Base-by-base conservation (phyloP, 257 asterid genomes). In the Salvia splendens region DNA sequence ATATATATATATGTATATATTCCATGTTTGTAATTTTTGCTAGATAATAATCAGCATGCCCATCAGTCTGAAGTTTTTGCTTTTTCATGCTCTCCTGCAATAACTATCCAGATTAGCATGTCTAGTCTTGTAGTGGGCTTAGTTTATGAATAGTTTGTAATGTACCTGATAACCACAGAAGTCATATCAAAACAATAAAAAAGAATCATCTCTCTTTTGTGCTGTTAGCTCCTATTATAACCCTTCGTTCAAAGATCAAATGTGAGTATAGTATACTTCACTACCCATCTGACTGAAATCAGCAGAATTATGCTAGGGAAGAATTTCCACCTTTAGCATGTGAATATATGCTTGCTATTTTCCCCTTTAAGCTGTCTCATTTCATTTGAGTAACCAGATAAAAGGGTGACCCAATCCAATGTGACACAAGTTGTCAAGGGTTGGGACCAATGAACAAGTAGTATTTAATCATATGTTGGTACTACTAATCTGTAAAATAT, bases 31-130 rank as follows among this genome's bases (percentile, higher is more conserved):
- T 51, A 12, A 24, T 40, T 36, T 65, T 49, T 36, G 32, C 17
- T 43, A 51, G 61, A 73, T 62, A 43, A 53, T 20, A 28, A 11
- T 49, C 14, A 6, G 46, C 73, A 69, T 53, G 58, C 36, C 20
- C 38, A 32, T 46, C 24, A 24, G 28, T 52, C 46, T 38, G 41
- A 20, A 36, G 42, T 50, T n/a, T 45, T 42, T 58, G 42, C 11
- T 2, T 12, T 51, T 71, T 52, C 11, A 43, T 61, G 57, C 42
- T 52, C 43, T 28, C 20, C 24, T 8, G 43, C 50, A 46, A 46
- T 6, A 24, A 53, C 35, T 28, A 17, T 52, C 28, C 54, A 49
- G 53, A 40, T 70, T 61, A 48, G 16, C 65, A 36, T 38, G 14
- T 53, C 30, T 36, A 47, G 16, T 48, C 12, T 45, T 62, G 12